Evolutionary conservation across 2,329 filamentous ascomycete species (phyloP).

Genomic region (Ophiostoma tasmaniense): DNA sequence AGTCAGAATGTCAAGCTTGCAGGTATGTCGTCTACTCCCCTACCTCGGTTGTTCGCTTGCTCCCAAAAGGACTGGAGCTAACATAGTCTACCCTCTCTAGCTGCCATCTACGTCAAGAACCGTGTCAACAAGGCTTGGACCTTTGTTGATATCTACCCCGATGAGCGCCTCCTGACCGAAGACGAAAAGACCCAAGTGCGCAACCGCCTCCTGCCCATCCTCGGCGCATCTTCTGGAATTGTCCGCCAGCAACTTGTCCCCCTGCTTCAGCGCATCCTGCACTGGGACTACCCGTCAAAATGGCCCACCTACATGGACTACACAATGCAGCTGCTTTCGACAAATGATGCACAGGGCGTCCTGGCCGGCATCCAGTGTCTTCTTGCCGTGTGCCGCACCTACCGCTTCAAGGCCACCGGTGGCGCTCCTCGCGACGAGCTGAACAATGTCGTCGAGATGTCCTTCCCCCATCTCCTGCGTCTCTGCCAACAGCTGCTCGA

Average conservation of each 20-base stretch:
- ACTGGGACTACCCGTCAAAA: conserved; percentile 86
- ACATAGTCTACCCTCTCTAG: conserved; percentile 36
- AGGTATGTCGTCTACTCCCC: conserved; percentile 46
- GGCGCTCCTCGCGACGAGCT: conserved; percentile 74
- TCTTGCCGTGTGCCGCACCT: conserved; percentile 88
- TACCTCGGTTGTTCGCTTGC: background rate
- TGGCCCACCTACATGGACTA: conserved; percentile 95
- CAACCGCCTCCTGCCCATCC: conserved; percentile 78
- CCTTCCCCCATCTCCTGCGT: conserved; percentile 76
- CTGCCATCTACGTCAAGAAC: conserved; percentile 97
- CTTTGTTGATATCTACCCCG: conserved; percentile 63
- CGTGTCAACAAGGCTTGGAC: conserved; percentile 90
- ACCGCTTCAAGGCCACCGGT: conserved; percentile 79
- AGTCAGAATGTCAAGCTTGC: conserved; percentile 77
- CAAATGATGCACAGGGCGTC: conserved; percentile 76
- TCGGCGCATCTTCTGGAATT: conserved; percentile 69
- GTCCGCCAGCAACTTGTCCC: conserved; percentile 91
- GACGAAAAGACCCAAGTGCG: conserved; percentile 82
- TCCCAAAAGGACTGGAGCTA: background rate
- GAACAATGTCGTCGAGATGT: conserved; percentile 84
- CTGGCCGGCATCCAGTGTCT: conserved; percentile 92
- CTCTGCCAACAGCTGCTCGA: conserved; percentile 85
- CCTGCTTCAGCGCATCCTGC: conserved; percentile 88
- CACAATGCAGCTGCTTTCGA: conserved; percentile 78
- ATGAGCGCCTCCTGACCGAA: conserved; percentile 70